Percentiles rank a stretch among this genome's conserved stretches.
Conservation (phyloP, 106 monocot species). For the Dioscorea dumetorum region DNA sequence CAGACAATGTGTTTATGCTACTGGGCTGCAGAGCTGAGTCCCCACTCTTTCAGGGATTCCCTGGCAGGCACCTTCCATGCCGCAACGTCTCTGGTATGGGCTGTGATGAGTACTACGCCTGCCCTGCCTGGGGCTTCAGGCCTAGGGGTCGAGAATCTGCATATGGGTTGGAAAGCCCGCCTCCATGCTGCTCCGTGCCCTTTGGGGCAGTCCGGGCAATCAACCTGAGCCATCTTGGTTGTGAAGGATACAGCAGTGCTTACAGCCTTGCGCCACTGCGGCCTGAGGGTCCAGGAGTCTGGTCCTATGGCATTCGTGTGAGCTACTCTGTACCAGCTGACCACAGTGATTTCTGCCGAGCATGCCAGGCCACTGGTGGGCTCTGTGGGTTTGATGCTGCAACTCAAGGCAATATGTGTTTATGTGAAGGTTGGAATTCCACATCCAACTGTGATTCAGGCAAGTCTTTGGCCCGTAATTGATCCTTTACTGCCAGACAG, state of each 20-base stretch:
- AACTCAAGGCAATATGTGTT: conserved; percentile 29
- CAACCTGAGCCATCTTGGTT: conserved; percentile 57
- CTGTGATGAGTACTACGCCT: conserved; percentile 66
- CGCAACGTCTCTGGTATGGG: conserved; percentile 76
- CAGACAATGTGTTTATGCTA: conserved; percentile 80
- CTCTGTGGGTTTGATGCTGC: conserved; percentile 49
- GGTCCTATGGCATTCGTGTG: conserved; percentile 72
- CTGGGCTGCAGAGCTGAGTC: conserved; percentile 60
- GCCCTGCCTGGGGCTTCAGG: conserved; percentile 51
- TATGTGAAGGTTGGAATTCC: conserved; percentile 50
- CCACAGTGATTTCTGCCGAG: conserved; percentile 39
- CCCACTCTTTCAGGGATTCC: conserved; percentile 80
- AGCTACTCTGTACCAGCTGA: conserved; percentile 44
- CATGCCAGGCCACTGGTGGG: conserved; percentile 73
- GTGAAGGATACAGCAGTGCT: conserved; percentile 89
- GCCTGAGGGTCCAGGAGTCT: conserved; percentile 31
- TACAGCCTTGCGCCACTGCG: conserved; percentile 69
- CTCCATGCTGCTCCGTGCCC: conserved; percentile 60
- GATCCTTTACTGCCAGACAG: too few species aligned
- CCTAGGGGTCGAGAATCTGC: conserved; percentile 8
- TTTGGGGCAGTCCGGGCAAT: conserved; percentile 39
- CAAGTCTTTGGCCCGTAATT: too few species aligned
- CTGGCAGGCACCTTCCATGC: conserved; percentile 53
- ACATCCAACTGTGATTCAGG: conserved; percentile 50
- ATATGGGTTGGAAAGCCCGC: conserved; percentile 25